phyloP scores from a whole-genome alignment of 208 protist species.

The Leishmania lainsoni region DNA sequence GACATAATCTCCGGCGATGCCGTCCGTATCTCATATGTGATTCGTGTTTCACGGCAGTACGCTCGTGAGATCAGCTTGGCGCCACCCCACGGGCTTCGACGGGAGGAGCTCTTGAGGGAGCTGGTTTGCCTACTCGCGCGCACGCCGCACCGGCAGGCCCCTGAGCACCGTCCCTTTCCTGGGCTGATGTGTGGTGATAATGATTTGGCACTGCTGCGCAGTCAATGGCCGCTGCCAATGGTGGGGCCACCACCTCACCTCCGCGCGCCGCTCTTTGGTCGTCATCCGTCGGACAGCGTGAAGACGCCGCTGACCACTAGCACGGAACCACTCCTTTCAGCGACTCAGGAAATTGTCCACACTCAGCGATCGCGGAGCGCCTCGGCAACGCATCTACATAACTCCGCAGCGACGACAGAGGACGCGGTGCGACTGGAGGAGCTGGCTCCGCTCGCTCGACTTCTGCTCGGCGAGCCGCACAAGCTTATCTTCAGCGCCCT shows the following conservation, averaged over 20 bases:
- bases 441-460: constrained; percentile 39
- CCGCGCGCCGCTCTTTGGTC: constrained; percentile 29
- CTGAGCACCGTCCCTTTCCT: constrained; percentile 57
- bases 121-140: constrained; percentile 42
- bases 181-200: constrained; percentile 37
- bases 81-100: constrained; percentile 1
- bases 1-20: constrained; percentile 66
- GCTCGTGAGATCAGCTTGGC: constrained; percentile 25
- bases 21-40: constrained; percentile 52
- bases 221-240: constrained; percentile 33
- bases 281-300: neutral
- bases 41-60: constrained; percentile 42
- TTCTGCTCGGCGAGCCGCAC: constrained; percentile 65
- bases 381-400: neutral
- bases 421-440: constrained; percentile 31
- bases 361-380: neutral
- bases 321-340: neutral
- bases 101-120: constrained; percentile 30
- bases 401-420: neutral
- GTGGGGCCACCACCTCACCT: constrained; percentile 44
- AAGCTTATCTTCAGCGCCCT: constrained; percentile 73
- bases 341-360: neutral
- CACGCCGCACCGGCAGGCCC: constrained; percentile 53
- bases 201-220: constrained; percentile 45
- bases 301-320: neutral